Evolutionary conservation across 2,329 filamentous ascomycete species (phyloP).

Genomic region (Colletotrichum lupini): DNA sequence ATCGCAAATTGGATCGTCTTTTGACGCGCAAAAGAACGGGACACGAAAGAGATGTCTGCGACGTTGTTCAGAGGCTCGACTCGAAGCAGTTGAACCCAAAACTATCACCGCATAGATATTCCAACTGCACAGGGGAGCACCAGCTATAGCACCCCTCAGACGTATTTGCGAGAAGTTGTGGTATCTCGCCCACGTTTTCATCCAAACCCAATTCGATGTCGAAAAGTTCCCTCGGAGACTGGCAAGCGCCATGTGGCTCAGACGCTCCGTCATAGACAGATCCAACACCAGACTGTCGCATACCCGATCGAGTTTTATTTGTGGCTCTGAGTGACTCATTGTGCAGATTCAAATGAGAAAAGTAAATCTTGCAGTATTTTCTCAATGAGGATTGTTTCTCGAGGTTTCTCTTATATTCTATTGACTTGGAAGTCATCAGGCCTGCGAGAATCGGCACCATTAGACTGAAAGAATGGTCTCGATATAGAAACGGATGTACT

Average conservation of each 20-base stretch:
- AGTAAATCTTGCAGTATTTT: neutral
- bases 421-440: neutral
- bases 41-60: neutral
- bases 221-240: neutral
- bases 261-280: neutral
- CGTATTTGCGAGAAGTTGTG: neutral
- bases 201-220: neutral
- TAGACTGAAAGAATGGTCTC: neutral
- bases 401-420: no score
- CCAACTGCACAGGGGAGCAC: neutral
- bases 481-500: neutral
- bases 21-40: neutral
- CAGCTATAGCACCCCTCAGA: neutral
- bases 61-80: neutral
- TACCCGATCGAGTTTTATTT: neutral
- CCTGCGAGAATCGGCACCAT: neutral
- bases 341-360: neutral
- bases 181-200: neutral
- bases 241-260: no score
- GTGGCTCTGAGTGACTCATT: neutral
- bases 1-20: neutral
- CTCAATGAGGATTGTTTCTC: neutral
- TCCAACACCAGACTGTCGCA: neutral
- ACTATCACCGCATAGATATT: neutral
- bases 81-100: neutral